Conservation (phyloP, 805 yeast species). For the Nakazawaea ishiwadae region DNA sequence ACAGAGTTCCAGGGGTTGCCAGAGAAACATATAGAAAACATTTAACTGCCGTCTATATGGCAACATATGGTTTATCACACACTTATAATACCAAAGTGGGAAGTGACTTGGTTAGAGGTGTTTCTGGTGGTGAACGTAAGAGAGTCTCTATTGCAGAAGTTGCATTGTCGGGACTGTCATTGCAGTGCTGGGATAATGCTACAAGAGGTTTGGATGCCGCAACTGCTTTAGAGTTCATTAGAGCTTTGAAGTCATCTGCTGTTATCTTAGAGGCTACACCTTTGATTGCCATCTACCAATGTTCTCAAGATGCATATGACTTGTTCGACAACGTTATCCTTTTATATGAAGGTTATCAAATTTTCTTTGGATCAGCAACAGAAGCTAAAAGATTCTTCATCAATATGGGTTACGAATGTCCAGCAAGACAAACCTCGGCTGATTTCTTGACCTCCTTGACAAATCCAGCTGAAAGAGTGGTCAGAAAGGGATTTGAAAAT, state of each 20-base stretch:
- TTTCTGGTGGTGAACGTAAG: conserved; percentile 66
- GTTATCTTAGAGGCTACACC: conserved; percentile 43
- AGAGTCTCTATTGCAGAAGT: conserved; percentile 62
- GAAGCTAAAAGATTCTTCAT: conserved; percentile 35
- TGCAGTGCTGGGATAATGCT: conserved; percentile 64
- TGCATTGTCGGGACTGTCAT: conserved; percentile 38
- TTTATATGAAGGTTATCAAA: conserved; percentile 40
- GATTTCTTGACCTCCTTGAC: conserved; percentile 40
- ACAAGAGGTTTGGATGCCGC: conserved; percentile 72
- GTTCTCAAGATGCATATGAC: conserved; percentile 41
- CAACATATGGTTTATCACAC: conserved; percentile 36
- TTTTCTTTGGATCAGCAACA: conserved; percentile 32
- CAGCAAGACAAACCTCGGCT: conserved; percentile 42
- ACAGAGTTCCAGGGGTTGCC: conserved; percentile 55
- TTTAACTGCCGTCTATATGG: conserved; percentile 48
- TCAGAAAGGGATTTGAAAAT: conserved; percentile 36
- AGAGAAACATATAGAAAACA: conserved; percentile 52
- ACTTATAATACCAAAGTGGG: conserved; percentile 51
- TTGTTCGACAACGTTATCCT: conserved; percentile 37
- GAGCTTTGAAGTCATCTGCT: conserved; percentile 56
- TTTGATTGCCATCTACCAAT: conserved; percentile 45
- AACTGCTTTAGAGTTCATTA: conserved; percentile 60
- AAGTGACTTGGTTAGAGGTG: conserved; percentile 58
- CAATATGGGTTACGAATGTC: conserved; percentile 42
- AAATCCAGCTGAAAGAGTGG: conserved; percentile 42